Conservation (phyloP, 371 early-diverging fungal genomes). For the Zychaea mexicana region DNA sequence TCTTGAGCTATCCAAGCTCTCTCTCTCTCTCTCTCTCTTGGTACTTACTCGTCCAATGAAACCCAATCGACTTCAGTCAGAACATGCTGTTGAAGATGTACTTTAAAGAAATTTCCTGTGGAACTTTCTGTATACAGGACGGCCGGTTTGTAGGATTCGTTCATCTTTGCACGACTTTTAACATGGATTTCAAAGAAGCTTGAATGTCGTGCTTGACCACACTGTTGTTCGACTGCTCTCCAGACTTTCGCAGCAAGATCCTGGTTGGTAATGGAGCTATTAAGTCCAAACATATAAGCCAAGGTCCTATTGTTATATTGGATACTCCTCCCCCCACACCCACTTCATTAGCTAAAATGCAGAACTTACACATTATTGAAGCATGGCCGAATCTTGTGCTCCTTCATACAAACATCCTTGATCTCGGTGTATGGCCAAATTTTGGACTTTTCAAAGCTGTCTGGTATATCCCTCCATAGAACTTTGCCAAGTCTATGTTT, state of each 20-base stretch:
- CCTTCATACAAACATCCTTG: slow-evolving; percentile 37
- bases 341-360: too few relatives aligned
- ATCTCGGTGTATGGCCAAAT: slow-evolving; percentile 45
- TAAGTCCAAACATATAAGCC: too few relatives aligned
- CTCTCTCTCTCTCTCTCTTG: not conserved
- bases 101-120: slow-evolving; percentile 31
- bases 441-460: slow-evolving; percentile 5
- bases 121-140: slow-evolving; percentile 34
- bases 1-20: not conserved
- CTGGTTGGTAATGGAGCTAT: slow-evolving; percentile 31
- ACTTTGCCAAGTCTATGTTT: slow-evolving; percentile 47
- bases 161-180: slow-evolving; percentile 30
- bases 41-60: slow-evolving; percentile 40
- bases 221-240: not conserved
- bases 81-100: slow-evolving; percentile 20
- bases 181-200: slow-evolving; percentile 43
- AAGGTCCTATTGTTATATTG: too few relatives aligned
- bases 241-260: slow-evolving; percentile 2
- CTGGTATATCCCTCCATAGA: slow-evolving; percentile 28
- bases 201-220: slow-evolving; percentile 14
- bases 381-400: slow-evolving; percentile 26
- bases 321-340: too few relatives aligned
- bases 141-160: slow-evolving; percentile 18
- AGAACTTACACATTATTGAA: slow-evolving; percentile 44
- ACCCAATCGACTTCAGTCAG: slow-evolving; percentile 42